Evolutionary conservation across 371 early-diverging fungal species (phyloP).

Genomic region (Rhizopus arrhizus): DNA sequence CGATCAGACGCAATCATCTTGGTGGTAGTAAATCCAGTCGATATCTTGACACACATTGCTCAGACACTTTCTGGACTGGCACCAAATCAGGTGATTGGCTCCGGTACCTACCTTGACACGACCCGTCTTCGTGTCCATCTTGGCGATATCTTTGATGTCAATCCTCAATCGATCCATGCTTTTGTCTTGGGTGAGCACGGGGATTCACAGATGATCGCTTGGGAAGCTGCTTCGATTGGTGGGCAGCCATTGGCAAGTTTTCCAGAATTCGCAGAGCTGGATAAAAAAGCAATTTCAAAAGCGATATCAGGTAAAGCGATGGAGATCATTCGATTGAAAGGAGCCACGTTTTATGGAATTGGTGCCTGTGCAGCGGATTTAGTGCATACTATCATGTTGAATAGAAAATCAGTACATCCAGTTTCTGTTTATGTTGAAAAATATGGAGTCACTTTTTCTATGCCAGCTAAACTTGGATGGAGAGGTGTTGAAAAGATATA

Average conservation of each 20-base stretch:
- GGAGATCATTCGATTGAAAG: constrained; percentile 84
- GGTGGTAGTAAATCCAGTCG: constrained; percentile 84
- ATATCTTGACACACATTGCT: constrained; percentile 81
- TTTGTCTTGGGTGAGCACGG: constrained; percentile 90
- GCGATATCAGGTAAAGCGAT: constrained; percentile 76
- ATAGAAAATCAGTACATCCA: constrained; percentile 68
- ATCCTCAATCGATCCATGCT: constrained; percentile 76
- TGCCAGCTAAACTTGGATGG: constrained; percentile 74
- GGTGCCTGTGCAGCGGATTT: constrained; percentile 78
- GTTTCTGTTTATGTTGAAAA: constrained; percentile 67
- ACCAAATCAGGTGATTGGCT: constrained; percentile 78
- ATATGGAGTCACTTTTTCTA: constrained; percentile 65
- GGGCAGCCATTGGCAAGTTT: constrained; percentile 72
- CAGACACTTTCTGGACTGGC: constrained; percentile 81
- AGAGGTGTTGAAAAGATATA: constrained; percentile 70
- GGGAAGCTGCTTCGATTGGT: constrained; percentile 76
- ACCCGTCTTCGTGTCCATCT: constrained; percentile 73
- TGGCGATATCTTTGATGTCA: constrained; percentile 60
- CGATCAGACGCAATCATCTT: constrained; percentile 71
- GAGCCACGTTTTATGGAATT: constrained; percentile 87
- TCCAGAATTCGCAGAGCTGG: constrained; percentile 59
- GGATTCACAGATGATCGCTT: constrained; percentile 82
- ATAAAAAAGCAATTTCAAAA: constrained; percentile 56
- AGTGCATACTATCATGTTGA: constrained; percentile 66
- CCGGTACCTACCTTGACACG: constrained; percentile 85